Conservation (phyloP, 2,329 filamentous ascomycete species). For the Epichloe festucae region DNA sequence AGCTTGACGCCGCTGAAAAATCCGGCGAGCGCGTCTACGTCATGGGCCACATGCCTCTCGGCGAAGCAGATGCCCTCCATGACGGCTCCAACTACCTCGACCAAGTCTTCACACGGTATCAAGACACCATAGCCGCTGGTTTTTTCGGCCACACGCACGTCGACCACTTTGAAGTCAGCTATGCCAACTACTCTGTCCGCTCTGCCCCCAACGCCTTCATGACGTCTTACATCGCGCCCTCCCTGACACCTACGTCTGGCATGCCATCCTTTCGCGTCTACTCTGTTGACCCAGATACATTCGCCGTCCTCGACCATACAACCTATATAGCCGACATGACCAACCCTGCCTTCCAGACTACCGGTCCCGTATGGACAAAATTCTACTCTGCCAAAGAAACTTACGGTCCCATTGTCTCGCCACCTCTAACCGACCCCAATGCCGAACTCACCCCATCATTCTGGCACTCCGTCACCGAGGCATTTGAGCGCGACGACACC, state of each 20-base stretch:
- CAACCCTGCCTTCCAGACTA: constrained; percentile 27
- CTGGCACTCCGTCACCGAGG: constrained; percentile 43
- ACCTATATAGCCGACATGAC: constrained; percentile 42
- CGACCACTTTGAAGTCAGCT: constrained; percentile 43
- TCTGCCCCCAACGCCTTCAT: constrained; percentile 30
- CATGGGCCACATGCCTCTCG: constrained; percentile 43
- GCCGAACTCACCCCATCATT: constrained; percentile 41
- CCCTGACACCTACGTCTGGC: constrained; percentile 40
- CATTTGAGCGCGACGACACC: constrained; percentile 28
- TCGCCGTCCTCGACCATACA: constrained; percentile 38
- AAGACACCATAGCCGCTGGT: constrained; percentile 38
- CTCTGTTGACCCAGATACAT: constrained; percentile 43
- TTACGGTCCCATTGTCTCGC: constrained; percentile 33
- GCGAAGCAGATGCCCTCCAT: constrained; percentile 36
- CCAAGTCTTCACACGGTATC: constrained; percentile 39
- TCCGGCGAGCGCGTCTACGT: constrained; percentile 41
- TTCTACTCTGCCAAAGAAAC: constrained; percentile 43
- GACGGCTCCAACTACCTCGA: constrained; percentile 40
- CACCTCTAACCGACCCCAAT: constrained; percentile 23
- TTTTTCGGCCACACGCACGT: constrained; percentile 48
- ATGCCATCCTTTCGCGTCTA: constrained; percentile 46
- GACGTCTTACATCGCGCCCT: constrained; percentile 41
- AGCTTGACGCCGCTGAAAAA: constrained; percentile 40
- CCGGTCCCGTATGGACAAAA: constrained; percentile 36
- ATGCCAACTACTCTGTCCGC: constrained; percentile 31